A percentile compares a stretch with the other conserved stretches of the same genome.
Conservation (phyloP, 306 rosid genomes). For the Cucurbita ficifolia region DNA sequence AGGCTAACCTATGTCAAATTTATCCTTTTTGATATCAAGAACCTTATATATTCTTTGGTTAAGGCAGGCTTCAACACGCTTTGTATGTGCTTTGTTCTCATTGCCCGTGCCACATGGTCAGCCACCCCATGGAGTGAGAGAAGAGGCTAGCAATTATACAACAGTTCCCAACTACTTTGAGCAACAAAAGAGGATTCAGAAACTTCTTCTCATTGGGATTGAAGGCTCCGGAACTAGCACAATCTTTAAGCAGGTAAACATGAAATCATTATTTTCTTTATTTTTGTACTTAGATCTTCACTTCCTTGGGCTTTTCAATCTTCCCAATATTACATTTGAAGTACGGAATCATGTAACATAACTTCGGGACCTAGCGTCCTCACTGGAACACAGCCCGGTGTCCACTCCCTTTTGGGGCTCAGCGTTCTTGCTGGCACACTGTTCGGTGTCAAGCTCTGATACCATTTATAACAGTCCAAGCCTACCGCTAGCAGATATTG, state of each 20-base stretch:
- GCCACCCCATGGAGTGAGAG: slow-evolving; percentile 56
- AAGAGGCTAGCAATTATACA: slow-evolving; percentile 70
- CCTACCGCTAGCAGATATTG: too few species aligned
- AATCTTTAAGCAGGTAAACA: slow-evolving; percentile 75
- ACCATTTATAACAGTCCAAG: too few species aligned
- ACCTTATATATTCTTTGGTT: slow-evolving; percentile 20
- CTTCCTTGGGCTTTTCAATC: neutral
- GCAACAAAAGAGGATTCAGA: slow-evolving; percentile 74
- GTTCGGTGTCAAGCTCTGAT: too few species aligned
- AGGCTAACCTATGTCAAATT: neutral
- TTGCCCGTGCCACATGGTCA: slow-evolving; percentile 79
- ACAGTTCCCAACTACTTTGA: slow-evolving; percentile 69
- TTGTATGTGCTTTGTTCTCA: slow-evolving; percentile 59
- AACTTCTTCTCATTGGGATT: slow-evolving; percentile 88
- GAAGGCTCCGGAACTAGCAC: slow-evolving; percentile 98
- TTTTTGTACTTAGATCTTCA: neutral
- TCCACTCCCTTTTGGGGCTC: too few species aligned
- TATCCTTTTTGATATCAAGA: slow-evolving; percentile 13
- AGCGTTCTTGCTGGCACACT: too few species aligned
- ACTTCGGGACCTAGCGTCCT: neutral
- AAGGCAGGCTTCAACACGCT: slow-evolving; percentile 73
- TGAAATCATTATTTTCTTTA: neutral
- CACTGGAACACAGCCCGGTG: too few species aligned
- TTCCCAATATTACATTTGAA: neutral
- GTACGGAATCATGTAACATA: neutral